Base-by-base conservation (phyloP, 768 basidiomycete species). In the Hortiboletus campestris region DNA sequence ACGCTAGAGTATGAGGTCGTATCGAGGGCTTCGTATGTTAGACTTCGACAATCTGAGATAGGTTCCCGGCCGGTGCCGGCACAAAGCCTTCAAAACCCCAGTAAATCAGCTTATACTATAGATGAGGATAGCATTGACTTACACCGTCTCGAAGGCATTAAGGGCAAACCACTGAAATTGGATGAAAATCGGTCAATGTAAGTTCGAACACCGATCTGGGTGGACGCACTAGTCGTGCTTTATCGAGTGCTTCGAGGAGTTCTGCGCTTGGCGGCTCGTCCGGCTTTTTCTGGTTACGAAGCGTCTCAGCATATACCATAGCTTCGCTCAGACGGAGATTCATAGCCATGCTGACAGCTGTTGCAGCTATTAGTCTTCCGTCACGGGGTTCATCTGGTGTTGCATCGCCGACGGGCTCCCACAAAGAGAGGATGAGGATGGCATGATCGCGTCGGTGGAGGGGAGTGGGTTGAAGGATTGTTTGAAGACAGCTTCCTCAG, bases 311-410 rank as follows among this genome's bases (percentile, higher is more conserved):
- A 49, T 72, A 67, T 20, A 67, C 59, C 54, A 75, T 72, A 9
- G 73, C 75, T 46, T 72, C 65, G 46, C 72, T 69, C 5, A 79
- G 65, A 28, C 71, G 73, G 47, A 80, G 60, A 58, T 76, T 78
- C 63, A 75, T 77, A 20, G 77, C 78, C 76, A 78, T 79, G 46
- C 72, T 76, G 28, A 80, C 72, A 13, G 80, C 80, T 2, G 70
- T 70, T 16, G 76, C 67, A 10, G 71, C 75, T 36, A 75, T 69
- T 41, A 78, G 51, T 39, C 76, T 72, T 28, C 71, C 75, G 29
- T 80, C 79, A 6, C 72, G 71, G 39, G 65, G 68, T 51, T 67
- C 64, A 47, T 62, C 67, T 10, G 62, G 58, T 35, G 70, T 51
- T 39, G 67, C 50, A 31, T 73, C 69, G 28, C 69, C 72, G 32